These are phyloP conservation scores for Elongisporangium undulatum DNA, from an alignment of 352 stramenopile genomes.

Conservation along the genomic window DNA sequence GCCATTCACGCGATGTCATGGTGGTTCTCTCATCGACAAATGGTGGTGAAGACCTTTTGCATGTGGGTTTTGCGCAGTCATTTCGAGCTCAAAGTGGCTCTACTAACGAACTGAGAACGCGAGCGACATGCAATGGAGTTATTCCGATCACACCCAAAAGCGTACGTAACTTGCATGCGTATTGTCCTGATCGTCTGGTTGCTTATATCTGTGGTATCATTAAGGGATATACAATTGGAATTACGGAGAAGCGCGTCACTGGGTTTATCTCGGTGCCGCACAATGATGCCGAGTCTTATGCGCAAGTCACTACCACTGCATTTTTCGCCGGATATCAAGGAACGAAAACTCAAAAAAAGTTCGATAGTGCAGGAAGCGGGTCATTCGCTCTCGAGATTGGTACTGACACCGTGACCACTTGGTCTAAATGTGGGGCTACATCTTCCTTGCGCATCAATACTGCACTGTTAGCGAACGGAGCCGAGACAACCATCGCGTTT, in stretches of 20 bases:
- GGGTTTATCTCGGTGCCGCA: conserved; percentile 13
- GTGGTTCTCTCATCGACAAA: neutral
- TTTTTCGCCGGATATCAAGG: conserved; percentile 15
- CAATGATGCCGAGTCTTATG: conserved; percentile 1
- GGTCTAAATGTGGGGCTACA: conserved; percentile 15
- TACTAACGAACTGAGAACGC: neutral
- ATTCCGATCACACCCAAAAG: conserved; percentile 1
- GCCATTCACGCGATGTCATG: neutral
- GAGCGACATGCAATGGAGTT: conserved; percentile 8
- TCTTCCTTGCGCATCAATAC: conserved; percentile 22
- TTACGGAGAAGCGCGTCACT: conserved; percentile 14
- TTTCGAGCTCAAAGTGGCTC: conserved; percentile 4
- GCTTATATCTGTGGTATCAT: neutral
- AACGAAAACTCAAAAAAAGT: conserved; percentile 11
- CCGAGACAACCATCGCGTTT: conserved; percentile 7
- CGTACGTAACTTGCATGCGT: neutral
- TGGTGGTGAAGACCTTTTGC: neutral
- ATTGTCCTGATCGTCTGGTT: neutral
- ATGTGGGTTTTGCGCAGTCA: conserved; percentile 1
- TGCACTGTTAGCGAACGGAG: conserved; percentile 17
- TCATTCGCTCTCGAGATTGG: conserved; percentile 10
- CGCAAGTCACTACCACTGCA: conserved; percentile 14
- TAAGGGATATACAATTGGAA: conserved; percentile 15
- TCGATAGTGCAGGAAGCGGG: conserved; percentile 1
- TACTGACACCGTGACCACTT: conserved; percentile 8